phyloP scores from a whole-genome alignment of 1,284 basidiomycete genomes.

The Vanrija sp. region DNA sequence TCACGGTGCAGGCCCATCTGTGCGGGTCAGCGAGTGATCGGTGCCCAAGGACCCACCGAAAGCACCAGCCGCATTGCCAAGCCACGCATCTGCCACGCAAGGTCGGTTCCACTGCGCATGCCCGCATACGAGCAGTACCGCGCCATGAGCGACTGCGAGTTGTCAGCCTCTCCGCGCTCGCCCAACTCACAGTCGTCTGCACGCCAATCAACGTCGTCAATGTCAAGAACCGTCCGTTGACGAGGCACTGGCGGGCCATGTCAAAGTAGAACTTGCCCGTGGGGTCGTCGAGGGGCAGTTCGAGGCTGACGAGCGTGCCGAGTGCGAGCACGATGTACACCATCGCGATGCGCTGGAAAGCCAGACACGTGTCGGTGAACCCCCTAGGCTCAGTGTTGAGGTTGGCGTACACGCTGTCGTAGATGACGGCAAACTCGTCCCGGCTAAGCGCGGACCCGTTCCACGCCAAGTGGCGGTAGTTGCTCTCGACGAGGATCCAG shows the following conservation, averaged over 20 bases:
- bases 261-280: slow-evolving; percentile 26
- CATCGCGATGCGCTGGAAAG: slow-evolving; percentile 25
- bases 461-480: slow-evolving; percentile 27
- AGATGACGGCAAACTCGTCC: slow-evolving; percentile 17
- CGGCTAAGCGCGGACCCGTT: slow-evolving; percentile 18
- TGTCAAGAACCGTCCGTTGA: slow-evolving; percentile 30
- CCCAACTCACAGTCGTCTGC: slow-evolving; percentile 18
- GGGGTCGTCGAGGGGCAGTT: slow-evolving; percentile 31
- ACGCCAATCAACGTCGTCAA: slow-evolving; percentile 33
- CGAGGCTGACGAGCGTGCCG: slow-evolving; percentile 31
- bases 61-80: slow-evolving; percentile 27
- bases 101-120: slow-evolving; percentile 1
- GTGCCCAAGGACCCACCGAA: too few relatives aligned
- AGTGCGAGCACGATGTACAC: slow-evolving; percentile 31
- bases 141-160: background rate
- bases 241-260: slow-evolving; percentile 28
- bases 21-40: background rate
- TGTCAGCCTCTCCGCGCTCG: background rate
- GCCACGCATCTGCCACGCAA: slow-evolving; percentile 26
- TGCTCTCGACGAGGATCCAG: slow-evolving; percentile 20
- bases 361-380: slow-evolving; percentile 7
- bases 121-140: slow-evolving; percentile 5
- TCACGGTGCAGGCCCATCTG: slow-evolving; percentile 29
- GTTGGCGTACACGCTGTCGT: slow-evolving; percentile 14
- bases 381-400: background rate